Base-by-base conservation (phyloP, 805 yeast genomes). In the Blastobotrys mokoenaii region DNA sequence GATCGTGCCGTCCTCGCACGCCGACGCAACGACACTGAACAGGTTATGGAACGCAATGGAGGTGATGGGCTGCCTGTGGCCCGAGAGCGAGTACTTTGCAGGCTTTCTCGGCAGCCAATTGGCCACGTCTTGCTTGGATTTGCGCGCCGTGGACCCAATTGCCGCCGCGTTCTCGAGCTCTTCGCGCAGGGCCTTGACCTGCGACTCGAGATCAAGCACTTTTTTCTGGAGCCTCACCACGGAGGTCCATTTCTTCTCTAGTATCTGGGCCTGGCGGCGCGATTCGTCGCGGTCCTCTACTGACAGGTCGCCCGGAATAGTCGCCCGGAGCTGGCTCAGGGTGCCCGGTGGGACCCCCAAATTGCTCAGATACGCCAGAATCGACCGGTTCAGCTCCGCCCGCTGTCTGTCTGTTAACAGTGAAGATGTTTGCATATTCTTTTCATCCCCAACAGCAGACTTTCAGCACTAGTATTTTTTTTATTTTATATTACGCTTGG, bases 181-280 rank as follows among this genome's bases (percentile, higher is more conserved):
- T 5, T 42, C 17, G 36, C 54, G 66, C 49, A 80, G 65, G 34
- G 73, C 70, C 14, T 63, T 63, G 3, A 76, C 60, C 40, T 79
- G 81, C 15, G 71, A 64, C 56, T 89, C 95, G 38, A 87, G 63
- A 43, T 81, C 90, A 46, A 82, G 66, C 37, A 69, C 80, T 55
- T 77, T 74, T 50, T 79, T 75, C 63, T 90, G 96, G 27, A 90
- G 68, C 39, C 95, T 68, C 29, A 86, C 71, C 3, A 89, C 90
- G 0, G 95, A 80, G 0, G 82, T 72, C 97, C 97, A 89, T 65
- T 88, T 89, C 63, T 81, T 82, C 53, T 82, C 86, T 34, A 86
- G 65, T 9, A 70, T 57, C 9, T 58, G 44, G 12, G 56, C 48
- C 27, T 54, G 43, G 54, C 59, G 22, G 60, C 66, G 34, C 47